Percentiles rank a stretch among this genome's conserved stretches.
These are phyloP conservation scores for Plasmopara halstedii DNA, from an alignment of 352 stramenopile genomes.

Conservation along the genomic window DNA sequence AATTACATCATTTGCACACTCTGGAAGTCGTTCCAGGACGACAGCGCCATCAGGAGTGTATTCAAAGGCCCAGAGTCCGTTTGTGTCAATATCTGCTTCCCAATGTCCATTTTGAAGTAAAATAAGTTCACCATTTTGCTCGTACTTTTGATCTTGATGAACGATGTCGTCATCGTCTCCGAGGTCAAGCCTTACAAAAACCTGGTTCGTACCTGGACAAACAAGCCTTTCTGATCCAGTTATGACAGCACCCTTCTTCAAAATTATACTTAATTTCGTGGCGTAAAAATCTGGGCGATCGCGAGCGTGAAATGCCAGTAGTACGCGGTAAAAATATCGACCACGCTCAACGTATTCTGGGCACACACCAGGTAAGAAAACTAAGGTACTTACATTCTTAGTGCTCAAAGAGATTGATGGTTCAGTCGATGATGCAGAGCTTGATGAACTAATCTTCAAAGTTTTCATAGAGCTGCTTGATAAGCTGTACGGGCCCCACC, in stretches of 20 bases:
- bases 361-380: constrained; percentile 59
- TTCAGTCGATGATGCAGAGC: constrained; percentile 4
- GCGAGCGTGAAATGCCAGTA: constrained; percentile 41
- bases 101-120: constrained; percentile 20
- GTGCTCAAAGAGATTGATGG: constrained; percentile 4
- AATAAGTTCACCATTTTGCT: constrained; percentile 15
- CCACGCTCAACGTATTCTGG: constrained; percentile 51
- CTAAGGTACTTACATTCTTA: not conserved
- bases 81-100: constrained; percentile 25
- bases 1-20: constrained; percentile 27
- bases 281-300: constrained; percentile 39
- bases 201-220: constrained; percentile 48
- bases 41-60: constrained; percentile 49
- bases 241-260: constrained; percentile 51
- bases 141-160: constrained; percentile 10
- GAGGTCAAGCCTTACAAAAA: constrained; percentile 47
- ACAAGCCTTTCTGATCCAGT: constrained; percentile 45
- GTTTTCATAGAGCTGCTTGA: constrained; percentile 52
- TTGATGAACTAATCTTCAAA: constrained; percentile 18
- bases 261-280: constrained; percentile 39
- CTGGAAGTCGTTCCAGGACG: constrained; percentile 53
- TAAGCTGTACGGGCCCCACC: constrained; percentile 61
- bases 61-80: constrained; percentile 58
- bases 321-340: constrained; percentile 56
- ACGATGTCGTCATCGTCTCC: constrained; percentile 7